Evolutionary conservation across 106 monocot genomes (phyloP).

Genomic region (Dendrobium chrysotoxum): DNA sequence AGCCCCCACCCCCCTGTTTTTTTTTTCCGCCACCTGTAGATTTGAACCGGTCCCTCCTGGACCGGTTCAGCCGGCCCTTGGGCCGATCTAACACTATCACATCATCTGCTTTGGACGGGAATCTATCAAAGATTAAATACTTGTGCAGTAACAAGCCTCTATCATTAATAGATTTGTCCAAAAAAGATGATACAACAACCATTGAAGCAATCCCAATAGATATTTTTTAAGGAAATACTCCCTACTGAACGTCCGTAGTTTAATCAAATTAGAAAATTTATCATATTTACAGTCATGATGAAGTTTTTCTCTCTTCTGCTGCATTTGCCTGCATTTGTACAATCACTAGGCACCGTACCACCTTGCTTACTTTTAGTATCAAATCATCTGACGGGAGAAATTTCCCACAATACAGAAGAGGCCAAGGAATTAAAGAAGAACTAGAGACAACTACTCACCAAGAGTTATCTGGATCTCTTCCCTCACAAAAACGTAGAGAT

Average conservation of each 20-base stretch:
- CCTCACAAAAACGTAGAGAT: constrained; percentile 43
- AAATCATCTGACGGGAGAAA: neutral
- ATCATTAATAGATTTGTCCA: neutral
- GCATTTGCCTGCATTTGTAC: neutral
- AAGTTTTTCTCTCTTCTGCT: neutral
- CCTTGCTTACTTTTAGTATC: neutral
- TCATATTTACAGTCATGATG: neutral
- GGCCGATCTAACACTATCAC: too few relatives aligned
- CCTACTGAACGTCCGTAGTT: neutral
- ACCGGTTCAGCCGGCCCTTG: too few relatives aligned
- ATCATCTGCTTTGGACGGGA: neutral
- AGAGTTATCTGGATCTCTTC: constrained; percentile 47
- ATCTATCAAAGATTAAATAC: neutral
- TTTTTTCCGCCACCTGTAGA: too few relatives aligned
- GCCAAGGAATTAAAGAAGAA: neutral
- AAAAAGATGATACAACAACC: neutral
- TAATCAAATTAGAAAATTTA: neutral
- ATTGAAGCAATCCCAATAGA: neutral
- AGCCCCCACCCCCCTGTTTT: too few relatives aligned
- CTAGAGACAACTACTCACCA: constrained; percentile 32
- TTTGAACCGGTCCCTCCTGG: too few relatives aligned
- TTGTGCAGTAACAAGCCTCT: neutral
- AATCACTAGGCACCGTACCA: neutral
- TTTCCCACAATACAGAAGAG: neutral
- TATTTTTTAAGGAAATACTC: neutral